A percentile compares a stretch with the other conserved stretches of the same genome.
Conservation (phyloP, 1,284 basidiomycete species). For the Phaffia rhodozyma region DNA sequence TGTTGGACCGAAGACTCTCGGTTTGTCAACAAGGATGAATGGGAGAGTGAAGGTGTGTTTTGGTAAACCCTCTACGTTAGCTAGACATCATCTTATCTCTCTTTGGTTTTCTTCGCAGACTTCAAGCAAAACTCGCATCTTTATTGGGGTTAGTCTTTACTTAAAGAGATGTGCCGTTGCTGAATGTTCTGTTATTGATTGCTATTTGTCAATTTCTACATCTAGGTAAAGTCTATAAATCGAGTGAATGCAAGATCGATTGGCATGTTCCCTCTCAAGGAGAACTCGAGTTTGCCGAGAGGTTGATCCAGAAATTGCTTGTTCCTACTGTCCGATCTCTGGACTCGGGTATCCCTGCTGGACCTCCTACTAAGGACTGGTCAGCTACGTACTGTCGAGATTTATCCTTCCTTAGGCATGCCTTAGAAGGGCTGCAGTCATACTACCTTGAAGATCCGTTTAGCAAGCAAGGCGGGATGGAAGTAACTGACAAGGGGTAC, state of each 20-base stretch:
- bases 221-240: slow-evolving; percentile 54
- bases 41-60: slow-evolving; percentile 55
- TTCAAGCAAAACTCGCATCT: slow-evolving; percentile 61
- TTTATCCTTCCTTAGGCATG: slow-evolving; percentile 32
- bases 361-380: slow-evolving; percentile 48
- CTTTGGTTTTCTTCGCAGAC: slow-evolving; percentile 36
- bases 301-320: slow-evolving; percentile 60
- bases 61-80: slow-evolving; percentile 2
- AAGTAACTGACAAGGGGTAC: slow-evolving; percentile 9
- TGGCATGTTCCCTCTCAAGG: slow-evolving; percentile 55
- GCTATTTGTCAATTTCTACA: neutral
- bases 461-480: slow-evolving; percentile 27
- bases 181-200: neutral
- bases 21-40: slow-evolving; percentile 73
- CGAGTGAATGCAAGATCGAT: slow-evolving; percentile 65
- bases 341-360: slow-evolving; percentile 48
- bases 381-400: slow-evolving; percentile 90
- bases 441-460: slow-evolving; percentile 31
- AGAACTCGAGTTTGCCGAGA: slow-evolving; percentile 71
- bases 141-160: slow-evolving; percentile 48
- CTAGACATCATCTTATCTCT: slow-evolving; percentile 10
- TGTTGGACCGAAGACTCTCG: slow-evolving; percentile 72
- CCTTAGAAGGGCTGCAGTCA: slow-evolving; percentile 26
- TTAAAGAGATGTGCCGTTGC: neutral
- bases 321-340: slow-evolving; percentile 56